Evolutionary conservation across 2,329 filamentous ascomycete genomes (phyloP).

Genomic region (Onygena corvina): DNA sequence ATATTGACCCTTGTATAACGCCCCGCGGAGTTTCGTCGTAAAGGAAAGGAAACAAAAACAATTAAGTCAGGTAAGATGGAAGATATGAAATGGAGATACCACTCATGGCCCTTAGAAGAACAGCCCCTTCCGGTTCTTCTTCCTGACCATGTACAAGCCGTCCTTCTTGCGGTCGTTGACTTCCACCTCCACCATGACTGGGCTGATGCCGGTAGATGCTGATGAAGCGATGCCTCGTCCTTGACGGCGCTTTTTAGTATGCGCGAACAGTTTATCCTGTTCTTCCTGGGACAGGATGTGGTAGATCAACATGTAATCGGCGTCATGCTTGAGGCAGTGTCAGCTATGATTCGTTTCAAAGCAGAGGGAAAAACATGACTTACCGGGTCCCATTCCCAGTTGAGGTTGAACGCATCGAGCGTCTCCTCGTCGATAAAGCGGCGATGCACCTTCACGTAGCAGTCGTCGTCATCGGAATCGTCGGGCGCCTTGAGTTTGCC

Average conservation of each 20-base stretch:
- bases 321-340: constrained; percentile 37
- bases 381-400: constrained; percentile 39
- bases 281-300: constrained; percentile 59
- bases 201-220: background rate
- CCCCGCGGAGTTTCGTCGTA: background rate
- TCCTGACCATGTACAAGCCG: constrained; percentile 38
- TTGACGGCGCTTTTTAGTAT: constrained; percentile 55
- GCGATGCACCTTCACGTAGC: constrained; percentile 29
- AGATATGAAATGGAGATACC: background rate
- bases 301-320: constrained; percentile 61
- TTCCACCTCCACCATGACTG: constrained; percentile 18
- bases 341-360: constrained; percentile 6
- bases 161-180: constrained; percentile 34
- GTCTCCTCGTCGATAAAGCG: constrained; percentile 37
- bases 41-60: constrained; percentile 8
- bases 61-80: background rate
- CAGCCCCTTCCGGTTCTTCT: constrained; percentile 24
- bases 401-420: constrained; percentile 34
- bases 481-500: background rate
- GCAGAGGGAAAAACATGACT: constrained; percentile 15
- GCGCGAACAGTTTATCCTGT: constrained; percentile 59
- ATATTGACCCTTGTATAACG: background rate
- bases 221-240: constrained; percentile 23
- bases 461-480: constrained; percentile 20
- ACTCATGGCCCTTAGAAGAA: background rate